Evolutionary conservation across 331 rosid species (phyloP).

Genomic region (Quercus phellos): DNA sequence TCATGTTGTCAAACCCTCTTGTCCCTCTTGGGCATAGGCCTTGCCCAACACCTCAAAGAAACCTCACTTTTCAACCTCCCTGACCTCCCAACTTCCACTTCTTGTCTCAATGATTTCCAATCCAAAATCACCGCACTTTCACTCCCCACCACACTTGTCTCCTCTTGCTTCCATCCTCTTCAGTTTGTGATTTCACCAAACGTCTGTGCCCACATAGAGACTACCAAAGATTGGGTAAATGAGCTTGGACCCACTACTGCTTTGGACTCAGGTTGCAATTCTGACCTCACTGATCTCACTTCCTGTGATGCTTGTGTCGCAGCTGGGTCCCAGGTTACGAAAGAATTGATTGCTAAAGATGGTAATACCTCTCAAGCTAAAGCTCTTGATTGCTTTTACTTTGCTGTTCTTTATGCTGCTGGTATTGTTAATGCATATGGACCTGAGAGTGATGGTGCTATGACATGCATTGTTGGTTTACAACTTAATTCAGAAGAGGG

Average conservation of each 20-base stretch:
- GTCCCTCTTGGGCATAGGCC: slow-evolving; percentile 56
- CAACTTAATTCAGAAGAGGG: slow-evolving; percentile 10
- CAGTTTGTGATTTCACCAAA: slow-evolving; percentile 51
- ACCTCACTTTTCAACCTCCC: slow-evolving; percentile 61
- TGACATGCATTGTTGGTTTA: slow-evolving; percentile 48
- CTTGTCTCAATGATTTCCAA: slow-evolving; percentile 59
- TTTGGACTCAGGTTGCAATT: slow-evolving; percentile 43
- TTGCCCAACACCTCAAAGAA: slow-evolving; percentile 57
- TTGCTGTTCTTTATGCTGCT: slow-evolving; percentile 64
- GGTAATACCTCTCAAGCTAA: slow-evolving; percentile 58
- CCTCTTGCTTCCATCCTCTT: slow-evolving; percentile 39
- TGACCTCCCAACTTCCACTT: slow-evolving; percentile 38
- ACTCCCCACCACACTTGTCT: slow-evolving; percentile 37
- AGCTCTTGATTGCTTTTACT: slow-evolving; percentile 48
- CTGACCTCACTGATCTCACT: slow-evolving; percentile 45
- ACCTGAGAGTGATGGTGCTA: slow-evolving; percentile 54
- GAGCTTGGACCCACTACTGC: slow-evolving; percentile 35
- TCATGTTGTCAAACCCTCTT: slow-evolving; percentile 57
- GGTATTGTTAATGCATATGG: slow-evolving; percentile 68
- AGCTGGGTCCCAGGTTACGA: slow-evolving; percentile 37
- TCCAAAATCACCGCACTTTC: slow-evolving; percentile 42
- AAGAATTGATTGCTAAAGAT: slow-evolving; percentile 26
- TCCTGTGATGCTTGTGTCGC: slow-evolving; percentile 40
- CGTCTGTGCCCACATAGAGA: slow-evolving; percentile 48
- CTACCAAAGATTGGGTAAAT: slow-evolving; percentile 50